Evolutionary conservation across 2,329 filamentous ascomycete genomes (phyloP), one percentile per base, ranked within the genome.

Genomic region (Trichothecium sympodiale): DNA sequence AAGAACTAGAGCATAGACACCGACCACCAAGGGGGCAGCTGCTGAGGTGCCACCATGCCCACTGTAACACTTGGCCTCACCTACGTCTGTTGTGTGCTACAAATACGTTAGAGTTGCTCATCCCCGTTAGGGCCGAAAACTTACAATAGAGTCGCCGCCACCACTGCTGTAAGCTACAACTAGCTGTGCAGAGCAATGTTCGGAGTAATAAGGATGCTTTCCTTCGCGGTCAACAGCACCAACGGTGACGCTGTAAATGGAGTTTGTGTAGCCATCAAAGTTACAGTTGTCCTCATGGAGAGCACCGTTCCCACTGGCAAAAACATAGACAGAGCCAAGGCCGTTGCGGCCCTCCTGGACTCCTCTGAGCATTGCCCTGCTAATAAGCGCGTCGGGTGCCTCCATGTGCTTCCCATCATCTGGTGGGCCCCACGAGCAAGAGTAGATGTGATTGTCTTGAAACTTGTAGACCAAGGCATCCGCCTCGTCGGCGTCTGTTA

Each of bases 211-310:
- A 0, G 91, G 88, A 53, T 96, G 89, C n/a, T 74, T 60, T 28
- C 89, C 88, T 46, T 82, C 77, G 40, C 85, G 73, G 55, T 95
- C 88, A 42, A 98, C 81, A 25, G 89, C 89, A 27, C 91, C 91
- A 14, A 98, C 87, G 0, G 88, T 94, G 48, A 98, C 91, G 56
- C 87, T 95, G 69, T 96, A 98, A 49, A 98, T 98, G 54, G 88
- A 95, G 65, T 98, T 98, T 40, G 91, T 98, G 61, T 98, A 98
- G 28, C 91, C 91, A 54, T 98, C 91, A 55, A 98, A 98, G 57
- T 85, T 98, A 71, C 91, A 98, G 60, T 98, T 96, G 57, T 98
- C 91, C 32, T 84, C 88, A 44, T 67, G 76, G 4, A 69, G 67
- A 8, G 89, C 93, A 39, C 91, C 91, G 52, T 98, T 98, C 40